Conservation (phyloP, 225 moss, liverwort and hornwort species). For the Climacium dendroides region DNA sequence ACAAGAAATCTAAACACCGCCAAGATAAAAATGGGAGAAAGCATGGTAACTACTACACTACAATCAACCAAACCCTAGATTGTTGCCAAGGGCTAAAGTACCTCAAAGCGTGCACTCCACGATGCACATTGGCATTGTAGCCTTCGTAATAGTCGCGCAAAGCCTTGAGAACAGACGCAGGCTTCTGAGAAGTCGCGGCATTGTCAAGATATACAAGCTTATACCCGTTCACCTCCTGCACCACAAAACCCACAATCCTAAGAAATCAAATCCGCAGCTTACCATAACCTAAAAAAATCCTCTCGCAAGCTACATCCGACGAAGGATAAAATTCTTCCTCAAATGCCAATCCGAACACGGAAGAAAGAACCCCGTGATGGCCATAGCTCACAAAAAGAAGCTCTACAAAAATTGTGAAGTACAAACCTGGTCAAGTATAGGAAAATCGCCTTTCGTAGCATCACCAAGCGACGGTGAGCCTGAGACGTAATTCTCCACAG, state of each 20-base stretch:
- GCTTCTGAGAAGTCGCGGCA: slow-evolving; percentile 94
- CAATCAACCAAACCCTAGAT: not conserved
- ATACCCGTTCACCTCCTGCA: slow-evolving; percentile 64
- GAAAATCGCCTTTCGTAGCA: slow-evolving; percentile 61
- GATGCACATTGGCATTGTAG: slow-evolving; percentile 91
- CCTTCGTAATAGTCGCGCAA: slow-evolving; percentile 68
- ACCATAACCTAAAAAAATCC: not conserved
- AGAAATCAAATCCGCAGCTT: not conserved
- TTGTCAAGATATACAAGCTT: slow-evolving; percentile 79
- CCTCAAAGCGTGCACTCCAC: slow-evolving; percentile 89
- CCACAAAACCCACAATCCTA: not conserved
- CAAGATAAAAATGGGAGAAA: not conserved
- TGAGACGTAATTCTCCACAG: slow-evolving; percentile 10
- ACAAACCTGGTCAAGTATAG: slow-evolving; percentile 61
- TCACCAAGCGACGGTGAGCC: slow-evolving; percentile 41
- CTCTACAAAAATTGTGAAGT: not conserved
- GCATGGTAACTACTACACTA: not conserved
- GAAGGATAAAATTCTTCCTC: not conserved
- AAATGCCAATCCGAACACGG: not conserved
- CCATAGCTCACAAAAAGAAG: not conserved
- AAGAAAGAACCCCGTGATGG: not conserved
- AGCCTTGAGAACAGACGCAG: slow-evolving; percentile 43
- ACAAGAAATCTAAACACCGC: not conserved
- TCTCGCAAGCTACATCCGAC: not conserved
- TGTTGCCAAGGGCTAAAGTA: not conserved